Evolutionary conservation across 192 early-diverging fungal species (phyloP), one percentile per base, ranked within the genome.

Genomic region (Backusella mclennaniae): DNA sequence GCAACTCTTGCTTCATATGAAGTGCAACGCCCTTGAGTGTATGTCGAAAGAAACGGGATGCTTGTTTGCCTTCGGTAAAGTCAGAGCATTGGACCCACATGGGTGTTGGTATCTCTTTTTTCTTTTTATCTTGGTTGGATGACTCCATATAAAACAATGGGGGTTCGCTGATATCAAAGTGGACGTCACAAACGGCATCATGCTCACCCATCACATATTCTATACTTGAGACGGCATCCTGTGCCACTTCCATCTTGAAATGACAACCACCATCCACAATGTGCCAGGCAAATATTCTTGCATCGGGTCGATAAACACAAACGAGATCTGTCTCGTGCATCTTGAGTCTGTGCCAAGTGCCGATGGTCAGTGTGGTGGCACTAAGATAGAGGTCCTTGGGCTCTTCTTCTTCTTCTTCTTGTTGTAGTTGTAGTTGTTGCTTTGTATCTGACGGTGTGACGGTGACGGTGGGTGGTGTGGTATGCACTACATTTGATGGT

Each of bases 171-270:
- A 90, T 75, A 69, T 87, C 87, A 67, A 90, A 80, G 29, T 84
- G 83, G 1, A 90, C 80, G 59, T 90, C 86, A 2, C 83, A 78
- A 35, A 81, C 77, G 66, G 83, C 78, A 33, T 79, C 68, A 14
- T 80, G 70, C 68, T 82, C 83, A 26, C 84, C 76, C 46, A 79
- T 76, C 33, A 80, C 75, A 66, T 74, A 85, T 70, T 89, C 86
- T 36, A 89, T 87, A 31, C 82, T 78, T 0, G 88, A 79, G 39
- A 91, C 86, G 6, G 79, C 75, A 42, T 80, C 75, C 42, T 90
- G 75, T n/a, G 90, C 79, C 36, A 91, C 83, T 23, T 89, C 88
- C 87, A 91, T 90, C 71, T 89, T 89, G 80, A 91, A 91, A 49
- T 85, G 85, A n/a, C 83, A 82, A 21, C 82, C 78, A 52, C 82